Evolutionary conservation across 805 yeast species (phyloP), one percentile per base, ranked within the genome.

Genomic region (Torulaspora microellipsoides): DNA sequence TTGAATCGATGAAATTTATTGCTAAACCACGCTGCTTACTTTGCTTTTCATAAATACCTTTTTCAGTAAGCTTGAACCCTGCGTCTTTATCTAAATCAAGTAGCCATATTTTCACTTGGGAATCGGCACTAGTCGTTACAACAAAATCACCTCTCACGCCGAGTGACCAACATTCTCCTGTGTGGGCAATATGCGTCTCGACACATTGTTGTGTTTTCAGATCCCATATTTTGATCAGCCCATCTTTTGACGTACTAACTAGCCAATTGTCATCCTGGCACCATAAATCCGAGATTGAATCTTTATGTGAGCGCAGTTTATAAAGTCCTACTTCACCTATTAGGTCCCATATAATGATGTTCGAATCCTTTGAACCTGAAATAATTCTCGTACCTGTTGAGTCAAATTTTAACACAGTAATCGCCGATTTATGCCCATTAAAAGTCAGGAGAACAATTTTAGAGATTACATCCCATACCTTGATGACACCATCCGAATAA

Each of bases 161-260:
- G 56, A 89, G 63, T 2, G 85, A 71, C 98, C 98, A 93, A 68
- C 96, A 87, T 64, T 93, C 98, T 46, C 91, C 90, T 15, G 85
- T 74, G 61, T 88, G 96, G 0, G 97, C 96, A 48, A 89, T 80
- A 61, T 90, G 97, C 1, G 98, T 90, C 62, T 93, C 99, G 4
- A 89, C 71, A 66, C 97, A 87, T 62, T 88, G 95, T 60, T 85
- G 88, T 3, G 93, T 69, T 56, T 81, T 83, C 54, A 93, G 66
- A 59, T 93, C 98, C 99, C 99, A 93, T 29, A 93, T 66, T 62
- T 93, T 93, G 53, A 93, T 73, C 38, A 89, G 69, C 0, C 98
- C 98, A 61, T 93, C 99, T 59, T 89, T 90, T 1, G 95, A 77
- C 0, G 83, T 80, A 52, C 89, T 80, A 14, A 89, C 53, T 13